A percentile compares a stretch with the other conserved stretches of the same genome.
Conservation (phyloP, 2,329 filamentous ascomycete genomes). For the Pestalotiopsis sp. region DNA sequence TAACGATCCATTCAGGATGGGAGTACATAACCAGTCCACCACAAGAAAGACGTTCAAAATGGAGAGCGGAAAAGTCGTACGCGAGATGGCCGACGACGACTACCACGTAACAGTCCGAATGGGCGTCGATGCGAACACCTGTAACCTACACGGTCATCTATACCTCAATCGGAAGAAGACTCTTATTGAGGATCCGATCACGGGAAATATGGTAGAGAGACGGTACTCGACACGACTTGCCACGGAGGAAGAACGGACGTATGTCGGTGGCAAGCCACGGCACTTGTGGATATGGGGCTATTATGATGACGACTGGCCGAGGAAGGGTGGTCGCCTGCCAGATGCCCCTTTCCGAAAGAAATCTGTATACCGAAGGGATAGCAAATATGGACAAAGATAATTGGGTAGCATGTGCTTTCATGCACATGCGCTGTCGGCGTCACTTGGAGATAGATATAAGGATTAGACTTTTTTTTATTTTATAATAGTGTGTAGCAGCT, state of each 20-base stretch:
- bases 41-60: neutral
- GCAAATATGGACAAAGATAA: neutral
- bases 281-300: conserved; percentile 1
- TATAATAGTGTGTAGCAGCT: no score
- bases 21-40: neutral
- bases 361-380: neutral
- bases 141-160: neutral
- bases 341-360: neutral
- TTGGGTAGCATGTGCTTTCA: neutral
- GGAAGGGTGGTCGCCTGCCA: neutral
- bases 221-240: neutral
- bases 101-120: neutral
- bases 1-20: neutral
- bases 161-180: neutral
- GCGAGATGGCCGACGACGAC: conserved; percentile 4
- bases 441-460: no score
- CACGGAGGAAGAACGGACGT: neutral
- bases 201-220: neutral
- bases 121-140: neutral
- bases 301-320: neutral
- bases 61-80: neutral
- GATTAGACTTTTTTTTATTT: no score
- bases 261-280: neutral
- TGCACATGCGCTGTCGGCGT: no score
- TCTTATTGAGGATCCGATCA: neutral